Evolutionary conservation across 495 filamentous ascomycete genomes (phyloP).

Genomic region (Daldinia bambusicola): DNA sequence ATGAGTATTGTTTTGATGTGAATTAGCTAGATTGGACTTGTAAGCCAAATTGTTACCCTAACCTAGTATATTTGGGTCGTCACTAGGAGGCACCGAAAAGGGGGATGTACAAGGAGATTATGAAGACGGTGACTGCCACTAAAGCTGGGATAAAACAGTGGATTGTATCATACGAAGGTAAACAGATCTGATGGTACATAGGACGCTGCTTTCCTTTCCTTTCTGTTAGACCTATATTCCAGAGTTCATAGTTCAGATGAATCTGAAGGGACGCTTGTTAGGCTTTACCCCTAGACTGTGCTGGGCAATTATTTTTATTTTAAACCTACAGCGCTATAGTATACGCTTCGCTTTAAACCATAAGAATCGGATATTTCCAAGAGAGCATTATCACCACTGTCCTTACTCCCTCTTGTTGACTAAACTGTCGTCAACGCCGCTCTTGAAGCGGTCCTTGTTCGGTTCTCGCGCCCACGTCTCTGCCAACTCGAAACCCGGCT

Average conservation of each 20-base stretch:
- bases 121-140: too few relatives aligned
- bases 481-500: slow-evolving; percentile 53
- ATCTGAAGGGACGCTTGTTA: neutral
- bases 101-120: too few relatives aligned
- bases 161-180: too few relatives aligned
- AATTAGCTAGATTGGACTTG: neutral
- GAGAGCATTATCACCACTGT: too few relatives aligned
- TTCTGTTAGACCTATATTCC: too few relatives aligned
- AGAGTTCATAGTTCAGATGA: too few relatives aligned
- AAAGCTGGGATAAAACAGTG: too few relatives aligned
- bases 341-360: neutral
- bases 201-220: too few relatives aligned
- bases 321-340: neutral
- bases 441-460: slow-evolving; percentile 56
- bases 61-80: too few relatives aligned
- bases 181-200: too few relatives aligned
- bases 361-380: neutral
- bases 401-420: slow-evolving; percentile 52
- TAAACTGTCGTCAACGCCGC: slow-evolving; percentile 58
- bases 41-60: too few relatives aligned
- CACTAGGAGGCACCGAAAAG: too few relatives aligned
- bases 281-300: neutral
- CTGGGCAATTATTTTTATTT: neutral
- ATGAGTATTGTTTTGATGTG: neutral
- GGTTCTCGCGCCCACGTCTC: slow-evolving; percentile 60